Evolutionary conservation across 2,329 filamentous ascomycete genomes (phyloP).

Genomic region (Fusarium buharicum): DNA sequence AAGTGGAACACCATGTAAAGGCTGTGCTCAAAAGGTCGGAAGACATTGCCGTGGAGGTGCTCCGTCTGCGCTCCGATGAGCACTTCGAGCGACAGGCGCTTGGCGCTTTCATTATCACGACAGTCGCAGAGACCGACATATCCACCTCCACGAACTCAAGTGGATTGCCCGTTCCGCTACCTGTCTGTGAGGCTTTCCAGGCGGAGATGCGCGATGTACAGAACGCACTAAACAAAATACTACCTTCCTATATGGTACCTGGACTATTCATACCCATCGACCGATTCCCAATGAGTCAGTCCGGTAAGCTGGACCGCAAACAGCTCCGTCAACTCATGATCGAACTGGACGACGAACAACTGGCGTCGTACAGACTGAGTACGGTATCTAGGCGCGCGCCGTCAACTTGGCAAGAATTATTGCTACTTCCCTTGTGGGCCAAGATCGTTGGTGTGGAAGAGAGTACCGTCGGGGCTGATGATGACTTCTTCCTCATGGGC

Average conservation of each 20-base stretch:
- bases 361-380: no score
- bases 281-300: not conserved
- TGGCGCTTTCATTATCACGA: no score
- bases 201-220: no score
- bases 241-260: constrained; percentile 2
- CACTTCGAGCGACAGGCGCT: no score
- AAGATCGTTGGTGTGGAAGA: not conserved
- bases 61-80: no score
- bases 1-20: not conserved
- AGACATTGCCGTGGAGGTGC: no score
- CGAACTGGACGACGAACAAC: not conserved
- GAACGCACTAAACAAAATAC: no score
- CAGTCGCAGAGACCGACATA: no score
- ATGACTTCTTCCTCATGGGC: constrained; percentile 38
- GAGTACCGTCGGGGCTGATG: not conserved
- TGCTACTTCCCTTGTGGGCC: not conserved
- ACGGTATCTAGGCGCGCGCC: not conserved
- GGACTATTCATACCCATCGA: not conserved
- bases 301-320: constrained; percentile 1
- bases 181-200: no score
- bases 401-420: not conserved
- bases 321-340: not conserved
- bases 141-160: no score
- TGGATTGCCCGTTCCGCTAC: no score
- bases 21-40: no score